These are phyloP conservation scores for Dactylonectria macrodidyma DNA, from an alignment of 2,329 filamentous ascomycete species.

Conservation along the genomic window DNA sequence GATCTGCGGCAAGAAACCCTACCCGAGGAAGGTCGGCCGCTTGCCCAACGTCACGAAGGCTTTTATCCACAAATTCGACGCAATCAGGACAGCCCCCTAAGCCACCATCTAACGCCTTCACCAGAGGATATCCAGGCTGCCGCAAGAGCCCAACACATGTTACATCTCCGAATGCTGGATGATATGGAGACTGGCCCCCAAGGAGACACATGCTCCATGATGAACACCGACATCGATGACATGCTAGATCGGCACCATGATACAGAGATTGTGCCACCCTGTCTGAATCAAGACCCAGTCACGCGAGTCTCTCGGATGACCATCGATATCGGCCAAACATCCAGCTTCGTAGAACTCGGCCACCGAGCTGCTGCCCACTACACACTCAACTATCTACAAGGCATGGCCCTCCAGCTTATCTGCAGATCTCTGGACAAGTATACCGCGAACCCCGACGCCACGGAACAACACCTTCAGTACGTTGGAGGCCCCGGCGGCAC, in stretches of 20 bases:
- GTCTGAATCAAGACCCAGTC: neutral
- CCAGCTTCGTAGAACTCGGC: no score
- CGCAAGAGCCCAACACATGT: constrained; percentile 21
- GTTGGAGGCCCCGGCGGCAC: no score
- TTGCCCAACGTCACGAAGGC: constrained; percentile 21
- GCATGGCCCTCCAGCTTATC: no score
- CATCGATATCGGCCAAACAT: neutral
- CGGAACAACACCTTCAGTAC: no score
- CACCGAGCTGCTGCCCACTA: no score
- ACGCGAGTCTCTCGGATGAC: no score
- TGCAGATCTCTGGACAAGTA: no score
- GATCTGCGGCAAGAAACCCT: constrained; percentile 22
- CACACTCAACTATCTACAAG: no score
- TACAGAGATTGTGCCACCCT: constrained; percentile 17
- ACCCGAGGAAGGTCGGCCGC: constrained; percentile 11
- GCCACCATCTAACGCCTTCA: neutral
- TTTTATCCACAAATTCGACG: constrained; percentile 29
- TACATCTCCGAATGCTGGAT: constrained; percentile 26
- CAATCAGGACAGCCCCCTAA: neutral
- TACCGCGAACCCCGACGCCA: no score
- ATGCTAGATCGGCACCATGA: constrained; percentile 19
- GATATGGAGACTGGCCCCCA: constrained; percentile 9
- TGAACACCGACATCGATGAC: constrained; percentile 19
- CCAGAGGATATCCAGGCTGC: constrained; percentile 12
- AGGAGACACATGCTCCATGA: neutral